phyloP scores from a whole-genome alignment of 1,284 basidiomycete genomes.

The Trichosporon faecale region DNA sequence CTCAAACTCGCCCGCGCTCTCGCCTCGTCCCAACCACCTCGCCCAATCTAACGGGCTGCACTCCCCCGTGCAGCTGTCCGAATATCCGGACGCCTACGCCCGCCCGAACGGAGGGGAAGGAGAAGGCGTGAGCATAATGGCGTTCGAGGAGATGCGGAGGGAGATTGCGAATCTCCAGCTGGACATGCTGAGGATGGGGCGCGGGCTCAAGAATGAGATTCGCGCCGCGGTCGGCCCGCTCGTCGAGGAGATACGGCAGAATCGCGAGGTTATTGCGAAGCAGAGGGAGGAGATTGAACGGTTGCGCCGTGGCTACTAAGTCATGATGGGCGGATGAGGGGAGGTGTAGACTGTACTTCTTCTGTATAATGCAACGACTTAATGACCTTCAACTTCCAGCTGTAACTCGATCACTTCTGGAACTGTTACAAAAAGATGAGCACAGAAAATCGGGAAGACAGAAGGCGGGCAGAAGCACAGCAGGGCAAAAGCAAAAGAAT shows the following conservation, averaged over 20 bases:
- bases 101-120: too few relatives aligned
- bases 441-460: neutral
- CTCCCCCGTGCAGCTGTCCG: neutral
- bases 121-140: neutral
- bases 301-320: conserved; percentile 31
- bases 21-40: neutral
- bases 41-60: neutral
- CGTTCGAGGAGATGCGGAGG: conserved; percentile 27
- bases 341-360: neutral
- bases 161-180: conserved; percentile 37
- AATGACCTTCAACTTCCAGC: too few relatives aligned
- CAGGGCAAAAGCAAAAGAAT: neutral
- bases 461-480: neutral
- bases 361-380: too few relatives aligned
- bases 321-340: neutral
- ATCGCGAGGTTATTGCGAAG: conserved; percentile 30
- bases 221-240: conserved; percentile 30
- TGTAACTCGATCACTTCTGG: too few relatives aligned
- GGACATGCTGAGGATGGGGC: conserved; percentile 40
- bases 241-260: conserved; percentile 28
- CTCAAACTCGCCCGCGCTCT: neutral
- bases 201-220: conserved; percentile 37
- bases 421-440: too few relatives aligned
- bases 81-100: neutral
- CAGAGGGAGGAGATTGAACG: conserved; percentile 39